Base-by-base conservation (phyloP, 805 yeast genomes). In the Spathaspora arborariae region DNA sequence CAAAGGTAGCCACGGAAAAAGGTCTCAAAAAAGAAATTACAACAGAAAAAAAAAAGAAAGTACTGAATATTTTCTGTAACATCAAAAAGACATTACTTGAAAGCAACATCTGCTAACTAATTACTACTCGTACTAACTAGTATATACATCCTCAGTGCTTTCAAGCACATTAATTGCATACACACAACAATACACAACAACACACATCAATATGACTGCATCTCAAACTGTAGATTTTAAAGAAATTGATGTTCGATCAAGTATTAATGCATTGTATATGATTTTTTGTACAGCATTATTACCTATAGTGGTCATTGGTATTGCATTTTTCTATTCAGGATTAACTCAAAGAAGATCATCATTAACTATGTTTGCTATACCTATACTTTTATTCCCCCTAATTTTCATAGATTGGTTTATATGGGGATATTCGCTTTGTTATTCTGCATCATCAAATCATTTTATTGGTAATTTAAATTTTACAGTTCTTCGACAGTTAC, bases 351-450 rank as follows among this genome's bases (percentile, higher is more conserved):
- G 76, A 51, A 53, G 75, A 42, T 69, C 75, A 2, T 62, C 75
- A 9, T 55, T 72, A 33, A 62, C 74, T 5, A 67, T 70, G 67
- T 56, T 72, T 20, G 65, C 73, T 2, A 46, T 68, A 10, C 74
- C 76, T 5, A 16, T 63, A 6, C 40, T 69, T 13, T 42, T 70
- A 15, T 39, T 54, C 1, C 70, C 74, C 1, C 47, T 68, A 1
- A 51, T 70, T 3, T 52, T 68, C 30, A 45, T 72, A 16, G 77
- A 72, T 49, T 72, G 76, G 76, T 72, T 58, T 53, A 68, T 72
- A 7, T 70, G 75, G 75, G 66, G 77, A 5, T 72, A 72, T 47
- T 70, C 76, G 1, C 57, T 72, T 11, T 65, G 73, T 45, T 72
- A 71, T 48, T 56, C 70, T 2, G 51, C 62, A n/a, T 48, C 75